Percentiles rank a stretch among this genome's conserved stretches.
Conservation (phyloP, 2,329 filamentous ascomycete species). For the Pseudocercospora fijiensis region DNA sequence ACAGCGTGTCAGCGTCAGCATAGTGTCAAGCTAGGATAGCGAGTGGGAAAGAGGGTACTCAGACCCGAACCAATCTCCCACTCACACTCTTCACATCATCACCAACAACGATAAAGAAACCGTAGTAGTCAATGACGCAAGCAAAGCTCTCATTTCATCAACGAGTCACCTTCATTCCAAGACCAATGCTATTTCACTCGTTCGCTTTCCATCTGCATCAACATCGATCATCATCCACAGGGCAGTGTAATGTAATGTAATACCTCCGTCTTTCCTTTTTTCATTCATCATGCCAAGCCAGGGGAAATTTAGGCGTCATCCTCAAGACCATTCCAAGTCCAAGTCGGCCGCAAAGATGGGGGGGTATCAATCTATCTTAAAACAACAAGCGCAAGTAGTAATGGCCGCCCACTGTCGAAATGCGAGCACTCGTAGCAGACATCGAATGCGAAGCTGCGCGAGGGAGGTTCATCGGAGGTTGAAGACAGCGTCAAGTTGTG, state of each 20-base stretch:
- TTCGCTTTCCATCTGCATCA: background rate
- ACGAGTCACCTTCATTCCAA: background rate
- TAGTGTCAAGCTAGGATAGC: no score
- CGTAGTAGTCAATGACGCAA: background rate
- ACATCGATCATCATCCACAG: background rate
- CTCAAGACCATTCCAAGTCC: background rate
- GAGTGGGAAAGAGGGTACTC: no score
- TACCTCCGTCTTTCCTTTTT: background rate
- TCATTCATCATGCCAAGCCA: constrained; percentile 9
- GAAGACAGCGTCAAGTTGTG: background rate
- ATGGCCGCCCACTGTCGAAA: background rate
- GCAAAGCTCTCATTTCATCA: background rate
- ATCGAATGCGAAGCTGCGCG: background rate
- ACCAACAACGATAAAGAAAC: background rate
- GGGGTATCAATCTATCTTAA: constrained; percentile 14
- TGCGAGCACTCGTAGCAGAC: background rate
- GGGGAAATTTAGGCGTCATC: constrained; percentile 2
- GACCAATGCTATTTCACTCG: background rate
- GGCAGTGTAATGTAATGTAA: background rate
- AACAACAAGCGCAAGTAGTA: background rate
- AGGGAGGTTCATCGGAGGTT: background rate
- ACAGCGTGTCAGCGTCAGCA: no score
- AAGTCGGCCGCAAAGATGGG: constrained; percentile 9
- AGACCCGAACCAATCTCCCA: background rate
- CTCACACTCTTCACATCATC: background rate